Evolutionary conservation across 2,329 filamentous ascomycete species (phyloP), one percentile per base, ranked within the genome.

Genomic region (Colletotrichum shisoi): DNA sequence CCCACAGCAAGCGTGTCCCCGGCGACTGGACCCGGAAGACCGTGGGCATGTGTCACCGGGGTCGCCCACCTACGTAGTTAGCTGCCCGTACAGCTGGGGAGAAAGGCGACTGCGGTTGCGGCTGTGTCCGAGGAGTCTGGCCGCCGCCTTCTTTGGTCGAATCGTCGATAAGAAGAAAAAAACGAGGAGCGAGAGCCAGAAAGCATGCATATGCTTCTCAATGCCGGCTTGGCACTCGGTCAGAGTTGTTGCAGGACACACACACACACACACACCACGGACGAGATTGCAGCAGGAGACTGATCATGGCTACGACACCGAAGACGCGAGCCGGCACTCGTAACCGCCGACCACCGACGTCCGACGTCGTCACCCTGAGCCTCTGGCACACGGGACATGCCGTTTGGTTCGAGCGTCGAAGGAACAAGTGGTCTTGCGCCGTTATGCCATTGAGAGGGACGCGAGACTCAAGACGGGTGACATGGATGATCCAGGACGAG

Each of bases 331-430:
- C 19, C 61, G 65, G 61, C 46, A 49, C 19, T 56, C 44, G 13
- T 60, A 65, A 59, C n/a, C 54, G 19, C 65, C 61, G 61, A 67
- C 34, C 31, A 45, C 60, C 63, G 63, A 64, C 54, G 44, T 37
- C 63, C 39, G 19, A 57, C 51, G 21, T 34, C 11, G 24, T 17
- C 17, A 8, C 27, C 27, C 27, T 31, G 27, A 31, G 27, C 8
- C 7, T 46, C 39, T 27, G 60, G 49, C 48, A 49, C 19, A 24
- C 56, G 49, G 65, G 44, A 59, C 63, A 64, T 67, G 64, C 60
- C 60, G 64, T 56, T 31, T 46, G 58, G 39, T 11, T 37, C 57
- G 39, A 17, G n/a, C 27, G 31, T 19, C 27, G 24, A 49, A 44
- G 15, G 62, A 45, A 64, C 49, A 54, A 51, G 64, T 67, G 21